Evolutionary conservation across 768 basidiomycete genomes (phyloP).

Genomic region (Imleria badia): DNA sequence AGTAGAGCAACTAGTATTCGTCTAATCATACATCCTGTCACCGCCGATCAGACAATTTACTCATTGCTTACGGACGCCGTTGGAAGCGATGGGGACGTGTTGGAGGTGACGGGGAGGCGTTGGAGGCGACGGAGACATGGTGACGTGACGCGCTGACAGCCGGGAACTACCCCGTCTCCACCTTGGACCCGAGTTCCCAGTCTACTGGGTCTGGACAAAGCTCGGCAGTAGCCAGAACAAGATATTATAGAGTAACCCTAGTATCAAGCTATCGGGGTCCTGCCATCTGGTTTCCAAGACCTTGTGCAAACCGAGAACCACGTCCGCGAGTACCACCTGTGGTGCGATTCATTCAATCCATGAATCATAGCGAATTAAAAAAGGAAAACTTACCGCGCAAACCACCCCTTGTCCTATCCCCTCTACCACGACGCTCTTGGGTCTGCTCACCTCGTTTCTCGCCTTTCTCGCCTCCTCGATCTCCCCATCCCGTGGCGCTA

Average conservation of each 20-base stretch:
- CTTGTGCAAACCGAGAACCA: conserved; percentile 80
- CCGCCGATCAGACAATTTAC: no score
- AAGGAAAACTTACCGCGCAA: conserved; percentile 48
- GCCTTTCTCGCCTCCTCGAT: conserved; percentile 57
- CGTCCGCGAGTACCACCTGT: conserved; percentile 68
- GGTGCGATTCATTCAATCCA: background rate
- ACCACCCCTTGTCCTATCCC: conserved; percentile 56
- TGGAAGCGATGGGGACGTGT: no score
- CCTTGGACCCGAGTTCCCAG: no score
- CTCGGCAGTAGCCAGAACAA: conserved; percentile 1
- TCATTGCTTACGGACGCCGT: no score
- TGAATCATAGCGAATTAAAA: conserved; percentile 1
- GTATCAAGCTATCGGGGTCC: conserved; percentile 24
- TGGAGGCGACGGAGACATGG: no score
- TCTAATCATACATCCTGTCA: no score
- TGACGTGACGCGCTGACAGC: no score
- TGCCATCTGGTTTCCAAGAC: conserved; percentile 79
- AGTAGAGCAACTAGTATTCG: conserved; percentile 1
- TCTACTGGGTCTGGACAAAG: no score
- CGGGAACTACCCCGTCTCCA: no score
- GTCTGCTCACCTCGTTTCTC: conserved; percentile 81
- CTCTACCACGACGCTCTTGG: conserved; percentile 74
- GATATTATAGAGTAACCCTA: background rate
- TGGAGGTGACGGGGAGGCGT: no score
- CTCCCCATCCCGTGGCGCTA: conserved; percentile 48